Conservation (phyloP, 2,329 filamentous ascomycete genomes). For the Fusarium fujikuroi region DNA sequence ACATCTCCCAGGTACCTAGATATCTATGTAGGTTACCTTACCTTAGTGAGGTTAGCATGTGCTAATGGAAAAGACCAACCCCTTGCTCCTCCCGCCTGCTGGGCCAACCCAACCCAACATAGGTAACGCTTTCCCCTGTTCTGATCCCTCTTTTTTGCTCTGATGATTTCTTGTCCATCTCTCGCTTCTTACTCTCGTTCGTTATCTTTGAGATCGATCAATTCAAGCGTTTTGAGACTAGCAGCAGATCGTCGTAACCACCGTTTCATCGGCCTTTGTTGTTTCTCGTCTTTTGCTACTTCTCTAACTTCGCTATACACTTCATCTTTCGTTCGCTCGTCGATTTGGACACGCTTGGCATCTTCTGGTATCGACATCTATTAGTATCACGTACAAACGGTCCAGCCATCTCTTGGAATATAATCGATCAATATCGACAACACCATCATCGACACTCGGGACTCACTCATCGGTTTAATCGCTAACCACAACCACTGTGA, state of each 20-base stretch:
- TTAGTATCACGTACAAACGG: background rate
- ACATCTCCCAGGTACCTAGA: too few relatives aligned
- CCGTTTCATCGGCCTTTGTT: slow-evolving; percentile 19
- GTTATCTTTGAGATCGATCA: slow-evolving; percentile 17
- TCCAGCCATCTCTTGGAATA: slow-evolving; percentile 2
- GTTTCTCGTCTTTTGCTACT: slow-evolving; percentile 28
- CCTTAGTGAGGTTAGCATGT: background rate
- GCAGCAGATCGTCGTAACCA: slow-evolving; percentile 4
- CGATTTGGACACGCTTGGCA: slow-evolving; percentile 18
- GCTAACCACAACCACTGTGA: background rate
- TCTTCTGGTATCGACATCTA: background rate
- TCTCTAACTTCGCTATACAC: slow-evolving; percentile 30
- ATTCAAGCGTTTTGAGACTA: slow-evolving; percentile 16
- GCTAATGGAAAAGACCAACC: slow-evolving; percentile 4
- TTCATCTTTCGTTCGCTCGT: slow-evolving; percentile 15
- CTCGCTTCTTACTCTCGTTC: slow-evolving; percentile 24
- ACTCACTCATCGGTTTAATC: background rate
- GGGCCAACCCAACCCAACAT: slow-evolving; percentile 35
- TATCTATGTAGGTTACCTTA: too few relatives aligned
- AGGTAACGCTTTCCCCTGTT: slow-evolving; percentile 32
- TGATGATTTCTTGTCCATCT: slow-evolving; percentile 25
- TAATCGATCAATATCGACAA: background rate
- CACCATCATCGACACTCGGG: background rate
- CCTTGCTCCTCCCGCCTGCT: slow-evolving; percentile 31
- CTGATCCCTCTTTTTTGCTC: slow-evolving; percentile 21